Evolutionary conservation across 2,329 filamentous ascomycete genomes (phyloP), one percentile per base, ranked within the genome.

Genomic region (Lasiodiplodia sp.): DNA sequence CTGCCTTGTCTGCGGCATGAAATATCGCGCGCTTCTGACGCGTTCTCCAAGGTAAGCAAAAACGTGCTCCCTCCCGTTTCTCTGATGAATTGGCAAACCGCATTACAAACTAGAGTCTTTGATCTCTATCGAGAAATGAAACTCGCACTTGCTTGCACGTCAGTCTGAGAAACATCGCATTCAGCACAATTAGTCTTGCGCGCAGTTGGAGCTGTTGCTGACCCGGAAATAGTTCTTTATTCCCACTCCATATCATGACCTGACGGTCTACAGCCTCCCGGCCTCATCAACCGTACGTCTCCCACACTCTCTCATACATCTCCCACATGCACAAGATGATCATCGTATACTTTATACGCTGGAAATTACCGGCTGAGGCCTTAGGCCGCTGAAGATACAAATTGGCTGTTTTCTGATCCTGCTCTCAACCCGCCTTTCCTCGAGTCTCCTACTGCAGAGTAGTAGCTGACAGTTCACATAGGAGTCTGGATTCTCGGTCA

Each of bases 331-430:
- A 64, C 60, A 69, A 62, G 78, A 80, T 80, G 78, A 80, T 73
- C 77, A 75, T 72, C 76, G 66, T 67, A 77, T 79, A 78, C 78
- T 78, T 75, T 76, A 63, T 77, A 79, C 77, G 78, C 77, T 80
- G 78, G 79, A 79, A 81, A 81, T 81, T 81, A 81, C 79, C 79
- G 79, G 78, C 79, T 75, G 77, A 81, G 77, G 75, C 75, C 77
- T 77, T 72, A 37, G 51, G 71, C 73, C 76, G 68, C 73, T 79
- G 79, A 75, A 76, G 79, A 79, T 72, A 79, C 72, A 69, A 78
- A 72, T 73, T 75, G 79, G 79, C 79, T 81, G 77, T 79, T 79
- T 28, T 79, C 79, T 81, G 79, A 81, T 75, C 69, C 73, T 23
- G 53, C 8, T 56, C 57, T 60, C 51, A 62, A 60, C 16, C 52